Base-by-base conservation (phyloP, 306 rosid species). In the Prinsepia uniflora region DNA sequence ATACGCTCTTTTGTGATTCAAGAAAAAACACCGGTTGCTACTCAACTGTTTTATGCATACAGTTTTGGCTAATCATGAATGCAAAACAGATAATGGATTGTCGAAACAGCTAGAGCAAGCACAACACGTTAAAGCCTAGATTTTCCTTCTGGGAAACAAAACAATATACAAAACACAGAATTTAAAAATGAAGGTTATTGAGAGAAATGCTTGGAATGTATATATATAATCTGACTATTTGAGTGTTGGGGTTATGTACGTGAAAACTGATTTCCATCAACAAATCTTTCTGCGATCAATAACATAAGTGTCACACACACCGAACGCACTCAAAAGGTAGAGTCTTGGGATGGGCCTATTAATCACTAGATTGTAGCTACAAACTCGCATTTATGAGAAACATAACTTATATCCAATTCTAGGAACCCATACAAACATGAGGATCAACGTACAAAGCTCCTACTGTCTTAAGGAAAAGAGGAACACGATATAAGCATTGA, bases 221-320 rank as follows among this genome's bases (percentile, higher is more conserved):
- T n/a, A n/a, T n/a, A n/a, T n/a, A n/a, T n/a, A n/a, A n/a, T n/a
- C n/a, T n/a, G n/a, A n/a, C n/a, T n/a, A n/a, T n/a, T n/a, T n/a
- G n/a, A n/a, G 97, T 95, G 81, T 95, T 95, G 74, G 99, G 82
- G 83, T 82, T 91, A 20, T 97, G 99, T 69, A 95, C 81, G 56
- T 95, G 99, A 76, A 95, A 95, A 78, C 96, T 95, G 36, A 95
- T 83, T 85, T 95, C 99, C 99, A 95, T 89, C 82, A 95, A 80
- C 7, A 96, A 95, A 91, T 95, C 99, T 89, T 95, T 95, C 99
- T 95, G 96, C 65, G 52, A 78, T 54, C 65, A 49, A 75, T 24
- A 70, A 52, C 34, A 80, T 24, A 73, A 63, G 50, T 12, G 55
- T 24, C n/a, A 68, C 19, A 10, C 57, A 67, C 61, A 50, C 66